These are phyloP conservation scores for Fusarium albidum DNA, from an alignment of 2,329 filamentous ascomycete species.

Conservation along the genomic window DNA sequence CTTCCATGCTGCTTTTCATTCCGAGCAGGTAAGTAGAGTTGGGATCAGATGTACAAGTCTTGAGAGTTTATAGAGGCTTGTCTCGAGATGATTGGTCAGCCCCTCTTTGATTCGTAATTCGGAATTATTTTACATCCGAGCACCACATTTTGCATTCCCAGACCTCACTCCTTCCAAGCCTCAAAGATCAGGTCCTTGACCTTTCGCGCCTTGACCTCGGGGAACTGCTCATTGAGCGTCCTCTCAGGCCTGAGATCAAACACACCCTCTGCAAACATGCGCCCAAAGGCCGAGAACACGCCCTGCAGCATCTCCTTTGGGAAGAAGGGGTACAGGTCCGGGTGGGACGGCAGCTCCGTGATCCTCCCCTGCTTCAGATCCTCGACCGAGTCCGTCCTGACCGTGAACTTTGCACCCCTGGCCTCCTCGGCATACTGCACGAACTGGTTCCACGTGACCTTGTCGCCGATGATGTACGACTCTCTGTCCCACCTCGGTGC, in stretches of 20 bases:
- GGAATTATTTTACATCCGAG: too few species aligned
- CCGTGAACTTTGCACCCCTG: slow-evolving; percentile 51
- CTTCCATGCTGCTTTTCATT: too few species aligned
- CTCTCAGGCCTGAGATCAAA: neutral
- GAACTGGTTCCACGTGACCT: slow-evolving; percentile 54
- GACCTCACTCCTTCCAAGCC: too few species aligned
- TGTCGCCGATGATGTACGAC: slow-evolving; percentile 49
- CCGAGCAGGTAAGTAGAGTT: too few species aligned
- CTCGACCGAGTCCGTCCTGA: slow-evolving; percentile 44
- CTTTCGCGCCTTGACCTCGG: too few species aligned
- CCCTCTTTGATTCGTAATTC: too few species aligned
- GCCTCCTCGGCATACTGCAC: slow-evolving; percentile 51
- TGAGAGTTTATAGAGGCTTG: too few species aligned
- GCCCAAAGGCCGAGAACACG: neutral
- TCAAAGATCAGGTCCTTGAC: too few species aligned
- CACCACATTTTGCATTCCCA: too few species aligned
- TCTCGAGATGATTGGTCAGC: too few species aligned
- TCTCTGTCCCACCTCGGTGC: slow-evolving; percentile 53
- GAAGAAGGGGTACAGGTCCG: slow-evolving; percentile 33
- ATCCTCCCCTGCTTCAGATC: slow-evolving; percentile 45
- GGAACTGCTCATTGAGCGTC: neutral
- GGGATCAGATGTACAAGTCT: too few species aligned
- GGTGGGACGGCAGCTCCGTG: slow-evolving; percentile 44
- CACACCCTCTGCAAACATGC: neutral
- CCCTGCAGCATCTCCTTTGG: slow-evolving; percentile 38